A percentile compares a stretch with the other conserved stretches of the same genome.
phyloP scores from a whole-genome alignment of 495 filamentous ascomycete species.

The Geopyxis carbonaria region DNA sequence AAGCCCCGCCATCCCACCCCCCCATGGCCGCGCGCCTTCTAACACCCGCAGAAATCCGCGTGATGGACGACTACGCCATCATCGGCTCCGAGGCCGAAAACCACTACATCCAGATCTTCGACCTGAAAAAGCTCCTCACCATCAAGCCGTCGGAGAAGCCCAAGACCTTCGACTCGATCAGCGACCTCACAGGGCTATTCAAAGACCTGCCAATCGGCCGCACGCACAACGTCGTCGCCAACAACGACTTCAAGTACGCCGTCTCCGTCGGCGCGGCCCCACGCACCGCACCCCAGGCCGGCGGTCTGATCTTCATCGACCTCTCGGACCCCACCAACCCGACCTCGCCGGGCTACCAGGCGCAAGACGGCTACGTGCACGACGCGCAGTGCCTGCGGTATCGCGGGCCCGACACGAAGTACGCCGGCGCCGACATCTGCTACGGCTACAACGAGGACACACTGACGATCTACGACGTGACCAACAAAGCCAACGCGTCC shows the following conservation, averaged over 20 bases:
- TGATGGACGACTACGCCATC: constrained; percentile 32
- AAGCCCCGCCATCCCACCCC: no score
- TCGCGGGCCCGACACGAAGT: constrained; percentile 37
- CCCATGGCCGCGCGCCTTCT: no score
- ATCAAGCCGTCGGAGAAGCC: constrained; percentile 5
- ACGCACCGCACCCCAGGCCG: constrained; percentile 30
- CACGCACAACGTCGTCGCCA: constrained; percentile 37
- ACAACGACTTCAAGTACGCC: constrained; percentile 35
- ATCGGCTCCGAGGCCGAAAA: constrained; percentile 34
- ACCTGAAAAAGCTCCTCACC: constrained; percentile 27
- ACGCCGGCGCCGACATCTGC: constrained; percentile 40
- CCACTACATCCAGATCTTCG: constrained; percentile 38
- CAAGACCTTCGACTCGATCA: constrained; percentile 25
- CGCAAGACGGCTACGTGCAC: constrained; percentile 41
- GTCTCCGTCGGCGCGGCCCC: constrained; percentile 34
- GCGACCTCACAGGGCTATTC: constrained; percentile 27
- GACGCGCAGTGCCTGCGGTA: constrained; percentile 45
- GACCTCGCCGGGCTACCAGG: constrained; percentile 34
- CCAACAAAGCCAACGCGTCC: constrained; percentile 32
- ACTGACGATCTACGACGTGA: constrained; percentile 38
- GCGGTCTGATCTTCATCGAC: constrained; percentile 41
- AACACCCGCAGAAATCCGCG: constrained; percentile 36
- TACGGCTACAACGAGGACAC: constrained; percentile 41
- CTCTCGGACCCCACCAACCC: constrained; percentile 34
- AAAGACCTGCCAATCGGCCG: constrained; percentile 31